A percentile compares a stretch with the other conserved stretches of the same genome.
Evolutionary conservation across 495 filamentous ascomycete genomes (phyloP).

Genomic region (Saxophila tyrrhenica): DNA sequence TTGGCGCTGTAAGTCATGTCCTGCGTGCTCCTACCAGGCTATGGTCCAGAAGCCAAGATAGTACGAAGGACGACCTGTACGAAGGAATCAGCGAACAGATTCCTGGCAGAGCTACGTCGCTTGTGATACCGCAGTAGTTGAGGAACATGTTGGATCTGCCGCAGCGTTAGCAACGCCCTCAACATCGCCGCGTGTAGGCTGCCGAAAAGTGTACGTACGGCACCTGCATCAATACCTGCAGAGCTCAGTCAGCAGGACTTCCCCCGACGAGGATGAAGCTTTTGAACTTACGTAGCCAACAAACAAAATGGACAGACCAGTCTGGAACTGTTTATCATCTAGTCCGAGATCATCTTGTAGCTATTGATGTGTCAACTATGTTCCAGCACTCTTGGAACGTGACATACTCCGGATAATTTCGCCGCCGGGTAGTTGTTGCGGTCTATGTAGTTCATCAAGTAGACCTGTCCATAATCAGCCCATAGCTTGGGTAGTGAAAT

Average conservation of each 20-base stretch:
- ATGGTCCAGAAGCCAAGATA: constrained; percentile 36
- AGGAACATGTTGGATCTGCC: constrained; percentile 43
- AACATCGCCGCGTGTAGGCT: too few relatives aligned
- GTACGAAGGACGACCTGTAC: constrained; percentile 18
- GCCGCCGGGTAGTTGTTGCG: constrained; percentile 45
- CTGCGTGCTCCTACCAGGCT: constrained; percentile 26
- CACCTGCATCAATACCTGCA: constrained; percentile 15
- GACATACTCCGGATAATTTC: constrained; percentile 12
- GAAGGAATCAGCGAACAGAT: background rate
- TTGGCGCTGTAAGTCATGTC: too few relatives aligned
- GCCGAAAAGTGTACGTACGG: too few relatives aligned
- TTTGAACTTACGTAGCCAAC: constrained; percentile 37
- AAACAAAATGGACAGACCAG: constrained; percentile 41
- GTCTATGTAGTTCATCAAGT: constrained; percentile 47
- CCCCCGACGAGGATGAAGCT: background rate
- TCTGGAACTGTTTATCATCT: constrained; percentile 20
- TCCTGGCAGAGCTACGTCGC: background rate
- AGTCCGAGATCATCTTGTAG: background rate
- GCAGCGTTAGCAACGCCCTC: background rate
- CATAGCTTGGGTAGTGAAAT: background rate
- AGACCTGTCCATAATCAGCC: constrained; percentile 26
- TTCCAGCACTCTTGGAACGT: constrained; percentile 26
- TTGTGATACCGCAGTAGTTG: constrained; percentile 39
- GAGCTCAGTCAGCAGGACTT: background rate
- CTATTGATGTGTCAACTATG: constrained; percentile 20